These are phyloP conservation scores for Flaveria sonorensis DNA, from an alignment of 129 eudicot species.

Conservation along the genomic window DNA sequence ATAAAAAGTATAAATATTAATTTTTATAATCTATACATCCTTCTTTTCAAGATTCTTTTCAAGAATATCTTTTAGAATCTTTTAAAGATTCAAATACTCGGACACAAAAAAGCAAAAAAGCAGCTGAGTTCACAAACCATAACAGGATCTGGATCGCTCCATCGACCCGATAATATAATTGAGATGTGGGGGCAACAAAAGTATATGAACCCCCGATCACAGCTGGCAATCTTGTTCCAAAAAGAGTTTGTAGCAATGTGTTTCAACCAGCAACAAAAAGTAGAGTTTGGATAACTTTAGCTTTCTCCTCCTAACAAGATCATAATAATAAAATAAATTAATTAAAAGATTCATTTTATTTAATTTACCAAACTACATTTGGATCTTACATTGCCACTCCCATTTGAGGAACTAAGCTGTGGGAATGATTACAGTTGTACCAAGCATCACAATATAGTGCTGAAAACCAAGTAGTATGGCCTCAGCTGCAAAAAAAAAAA, in stretches of 20 bases:
- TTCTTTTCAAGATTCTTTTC: not conserved
- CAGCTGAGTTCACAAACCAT: conserved; percentile 44
- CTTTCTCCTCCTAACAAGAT: conserved; percentile 60
- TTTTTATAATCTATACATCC: not conserved
- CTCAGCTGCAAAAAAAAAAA: conserved; percentile 51
- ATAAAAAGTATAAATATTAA: not conserved
- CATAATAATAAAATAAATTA: not conserved
- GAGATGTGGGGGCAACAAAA: conserved; percentile 72
- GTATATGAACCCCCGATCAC: conserved; percentile 77
- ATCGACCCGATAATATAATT: conserved; percentile 60
- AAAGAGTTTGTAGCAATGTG: conserved; percentile 61
- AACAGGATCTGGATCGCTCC: conserved; percentile 61
- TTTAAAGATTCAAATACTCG: not conserved
- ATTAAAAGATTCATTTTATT: not conserved
- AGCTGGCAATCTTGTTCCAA: conserved; percentile 73
- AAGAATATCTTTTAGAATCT: not conserved
- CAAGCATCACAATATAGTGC: conserved; percentile 72
- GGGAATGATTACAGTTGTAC: conserved; percentile 73
- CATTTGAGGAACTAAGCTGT: conserved; percentile 80
- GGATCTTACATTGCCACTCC: conserved; percentile 66
- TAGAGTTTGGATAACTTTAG: conserved; percentile 71
- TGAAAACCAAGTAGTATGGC: conserved; percentile 76
- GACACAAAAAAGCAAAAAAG: not conserved
- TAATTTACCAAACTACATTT: conserved; percentile 14
- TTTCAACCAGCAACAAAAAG: conserved; percentile 77